Evolutionary conservation across 306 rosid species (phyloP).

Genomic region (Crataegus laevigata): DNA sequence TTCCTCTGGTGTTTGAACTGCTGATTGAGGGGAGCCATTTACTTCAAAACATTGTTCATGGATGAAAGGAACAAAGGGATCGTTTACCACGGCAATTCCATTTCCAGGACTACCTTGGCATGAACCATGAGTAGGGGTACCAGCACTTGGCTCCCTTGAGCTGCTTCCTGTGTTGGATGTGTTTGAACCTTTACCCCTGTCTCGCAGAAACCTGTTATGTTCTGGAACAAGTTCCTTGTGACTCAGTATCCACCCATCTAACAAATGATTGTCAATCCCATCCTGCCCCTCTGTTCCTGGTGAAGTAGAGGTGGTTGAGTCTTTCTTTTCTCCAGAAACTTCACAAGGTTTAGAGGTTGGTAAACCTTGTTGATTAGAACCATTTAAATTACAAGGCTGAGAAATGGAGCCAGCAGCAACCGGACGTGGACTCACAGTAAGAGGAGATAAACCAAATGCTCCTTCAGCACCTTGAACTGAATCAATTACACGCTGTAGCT

Average conservation of each 20-base stretch:
- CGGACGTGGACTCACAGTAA: slow-evolving; percentile 42
- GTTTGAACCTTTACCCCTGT: slow-evolving; percentile 26
- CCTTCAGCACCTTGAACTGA: slow-evolving; percentile 86
- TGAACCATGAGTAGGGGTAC: slow-evolving; percentile 66
- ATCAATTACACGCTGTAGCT: slow-evolving; percentile 74
- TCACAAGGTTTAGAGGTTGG: slow-evolving; percentile 31
- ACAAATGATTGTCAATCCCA: slow-evolving; percentile 37
- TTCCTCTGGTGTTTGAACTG: slow-evolving; percentile 28
- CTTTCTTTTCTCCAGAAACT: slow-evolving; percentile 31
- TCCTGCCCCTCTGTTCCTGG: slow-evolving; percentile 28
- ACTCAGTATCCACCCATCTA: slow-evolving; percentile 23
- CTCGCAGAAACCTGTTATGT: slow-evolving; percentile 19
- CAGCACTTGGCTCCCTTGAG: slow-evolving; percentile 64
- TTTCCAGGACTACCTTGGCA: slow-evolving; percentile 65
- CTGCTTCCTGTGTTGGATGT: slow-evolving; percentile 42
- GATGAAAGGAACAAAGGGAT: slow-evolving; percentile 28
- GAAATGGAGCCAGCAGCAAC: slow-evolving; percentile 39
- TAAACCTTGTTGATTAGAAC: slow-evolving; percentile 33
- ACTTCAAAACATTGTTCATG: slow-evolving; percentile 30
- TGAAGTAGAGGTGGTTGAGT: slow-evolving; percentile 26
- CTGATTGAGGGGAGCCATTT: slow-evolving; percentile 44
- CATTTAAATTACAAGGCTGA: slow-evolving; percentile 37
- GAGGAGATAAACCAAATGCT: slow-evolving; percentile 52
- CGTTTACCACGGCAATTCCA: slow-evolving; percentile 34
- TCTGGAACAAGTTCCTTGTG: slow-evolving; percentile 30